These are phyloP conservation scores for Salix arbutifolia DNA, from an alignment of 345 rosid species.

Conservation along the genomic window DNA sequence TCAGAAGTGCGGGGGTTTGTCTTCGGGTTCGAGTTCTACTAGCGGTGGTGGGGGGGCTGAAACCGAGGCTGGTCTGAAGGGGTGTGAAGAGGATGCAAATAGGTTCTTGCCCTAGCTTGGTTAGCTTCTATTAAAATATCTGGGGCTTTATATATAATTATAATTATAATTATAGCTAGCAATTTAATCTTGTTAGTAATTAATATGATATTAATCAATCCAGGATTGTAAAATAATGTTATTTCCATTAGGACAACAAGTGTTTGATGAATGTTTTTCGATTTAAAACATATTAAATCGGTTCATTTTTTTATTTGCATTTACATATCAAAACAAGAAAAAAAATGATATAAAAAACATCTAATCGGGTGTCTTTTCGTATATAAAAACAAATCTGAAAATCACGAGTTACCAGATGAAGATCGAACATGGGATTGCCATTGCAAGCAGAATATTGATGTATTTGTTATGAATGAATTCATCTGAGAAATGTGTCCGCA, in stretches of 20 bases:
- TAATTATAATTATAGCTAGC: not conserved
- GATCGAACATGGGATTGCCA: not conserved
- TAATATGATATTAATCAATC: not conserved
- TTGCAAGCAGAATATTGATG: not conserved
- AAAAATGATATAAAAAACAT: too few species aligned
- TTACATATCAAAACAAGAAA: too few species aligned
- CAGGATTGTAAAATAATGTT: not conserved
- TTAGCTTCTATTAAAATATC: not conserved
- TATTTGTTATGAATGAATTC: not conserved
- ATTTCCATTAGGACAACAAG: not conserved
- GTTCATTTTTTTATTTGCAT: too few species aligned
- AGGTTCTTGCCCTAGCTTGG: constrained; percentile 41
- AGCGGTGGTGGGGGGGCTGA: constrained; percentile 18
- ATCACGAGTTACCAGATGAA: too few species aligned
- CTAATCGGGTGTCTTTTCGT: too few species aligned
- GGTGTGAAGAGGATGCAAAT: constrained; percentile 45
- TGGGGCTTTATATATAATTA: not conserved
- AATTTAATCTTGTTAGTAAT: not conserved
- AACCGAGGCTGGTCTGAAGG: constrained; percentile 39
- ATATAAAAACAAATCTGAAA: too few species aligned
- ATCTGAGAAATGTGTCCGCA: too few species aligned
- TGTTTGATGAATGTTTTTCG: too few species aligned
- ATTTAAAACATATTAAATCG: too few species aligned
- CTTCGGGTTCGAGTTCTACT: constrained; percentile 38
- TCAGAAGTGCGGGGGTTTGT: constrained; percentile 71